Percentiles rank a stretch among this genome's conserved stretches.
Evolutionary conservation across 257 asterid species (phyloP).

Genomic region (Rauvolfia tetraphylla): DNA sequence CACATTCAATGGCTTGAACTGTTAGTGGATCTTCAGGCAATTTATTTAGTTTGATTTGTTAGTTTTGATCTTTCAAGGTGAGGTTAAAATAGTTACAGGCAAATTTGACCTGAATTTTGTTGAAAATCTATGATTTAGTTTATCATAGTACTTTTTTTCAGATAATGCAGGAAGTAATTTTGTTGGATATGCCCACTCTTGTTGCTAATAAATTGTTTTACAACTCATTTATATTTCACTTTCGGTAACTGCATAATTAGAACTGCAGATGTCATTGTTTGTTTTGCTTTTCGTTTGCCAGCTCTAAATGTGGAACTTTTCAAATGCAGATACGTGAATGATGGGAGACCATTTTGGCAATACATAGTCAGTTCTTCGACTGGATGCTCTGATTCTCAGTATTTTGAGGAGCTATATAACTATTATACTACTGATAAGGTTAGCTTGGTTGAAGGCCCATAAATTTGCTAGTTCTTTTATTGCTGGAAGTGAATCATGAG

Average conservation of each 20-base stretch:
- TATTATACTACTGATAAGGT: slow-evolving; percentile 93
- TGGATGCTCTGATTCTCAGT: slow-evolving; percentile 89
- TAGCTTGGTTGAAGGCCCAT: slow-evolving; percentile 3
- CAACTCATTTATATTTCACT: not conserved
- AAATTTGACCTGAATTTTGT: not conserved
- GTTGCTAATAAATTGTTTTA: not conserved
- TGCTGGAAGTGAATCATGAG: slow-evolving; percentile 4
- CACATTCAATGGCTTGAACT: not conserved
- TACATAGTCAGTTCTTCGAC: slow-evolving; percentile 90
- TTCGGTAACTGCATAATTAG: not conserved
- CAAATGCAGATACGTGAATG: slow-evolving; percentile 70
- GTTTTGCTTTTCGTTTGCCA: not conserved
- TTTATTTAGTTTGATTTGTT: not conserved
- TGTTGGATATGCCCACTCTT: not conserved
- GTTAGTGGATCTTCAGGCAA: not conserved
- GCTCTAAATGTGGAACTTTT: not conserved
- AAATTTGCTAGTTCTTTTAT: not conserved
- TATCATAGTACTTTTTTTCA: not conserved
- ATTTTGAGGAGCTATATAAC: slow-evolving; percentile 88
- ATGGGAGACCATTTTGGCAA: slow-evolving; percentile 98
- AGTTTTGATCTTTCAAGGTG: not conserved
- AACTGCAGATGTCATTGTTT: not conserved
- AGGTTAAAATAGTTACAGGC: not conserved
- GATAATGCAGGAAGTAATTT: not conserved
- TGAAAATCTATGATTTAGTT: not conserved